These are phyloP conservation scores for Circinella minor DNA, from an alignment of 371 early-diverging fungal species.

Conservation along the genomic window DNA sequence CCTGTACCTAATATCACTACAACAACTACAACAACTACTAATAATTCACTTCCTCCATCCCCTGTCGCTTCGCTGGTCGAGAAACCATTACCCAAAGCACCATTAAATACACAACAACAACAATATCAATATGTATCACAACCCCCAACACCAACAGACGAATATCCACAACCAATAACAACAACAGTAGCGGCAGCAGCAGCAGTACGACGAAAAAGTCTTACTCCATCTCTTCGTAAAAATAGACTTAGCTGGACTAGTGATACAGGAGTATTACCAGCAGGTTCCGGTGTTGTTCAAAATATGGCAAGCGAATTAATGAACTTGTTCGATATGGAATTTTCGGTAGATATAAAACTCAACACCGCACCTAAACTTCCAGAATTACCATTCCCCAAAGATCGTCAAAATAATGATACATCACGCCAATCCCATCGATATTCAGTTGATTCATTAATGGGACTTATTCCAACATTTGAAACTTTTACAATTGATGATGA, in stretches of 20 bases:
- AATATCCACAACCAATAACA: neutral
- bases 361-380: conserved; percentile 48
- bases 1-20: neutral
- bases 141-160: conserved; percentile 5
- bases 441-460: conserved; percentile 34
- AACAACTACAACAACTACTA: neutral
- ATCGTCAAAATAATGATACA: neutral
- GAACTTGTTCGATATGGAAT: conserved; percentile 60
- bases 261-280: conserved; percentile 25
- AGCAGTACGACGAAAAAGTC: conserved; percentile 23
- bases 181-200: neutral
- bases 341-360: conserved; percentile 47
- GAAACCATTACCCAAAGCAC: conserved; percentile 25
- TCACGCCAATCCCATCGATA: conserved; percentile 19
- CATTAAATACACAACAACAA: neutral
- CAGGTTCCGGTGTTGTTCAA: conserved; percentile 14
- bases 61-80: conserved; percentile 21
- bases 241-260: conserved; percentile 34
- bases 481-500: conserved; percentile 28
- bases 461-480: conserved; percentile 34
- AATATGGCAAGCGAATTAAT: conserved; percentile 49
- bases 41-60: conserved; percentile 22
- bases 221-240: conserved; percentile 15
- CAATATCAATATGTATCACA: neutral
- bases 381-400: conserved; percentile 33